phyloP scores from a whole-genome alignment of 169 alveolate genomes.

The Cryptosporidium baileyi region DNA sequence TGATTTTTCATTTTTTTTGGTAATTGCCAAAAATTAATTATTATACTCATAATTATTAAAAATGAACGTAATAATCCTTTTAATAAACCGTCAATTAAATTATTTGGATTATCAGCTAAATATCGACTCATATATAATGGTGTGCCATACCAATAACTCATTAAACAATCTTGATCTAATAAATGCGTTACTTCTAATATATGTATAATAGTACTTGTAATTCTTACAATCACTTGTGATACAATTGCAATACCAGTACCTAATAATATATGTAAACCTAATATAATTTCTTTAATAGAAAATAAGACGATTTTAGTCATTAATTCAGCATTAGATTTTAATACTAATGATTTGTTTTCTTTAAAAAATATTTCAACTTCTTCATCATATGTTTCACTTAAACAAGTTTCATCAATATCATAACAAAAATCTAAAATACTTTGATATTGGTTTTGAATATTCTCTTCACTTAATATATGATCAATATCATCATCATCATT shows the following conservation, averaged over 20 bases:
- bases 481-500: neutral
- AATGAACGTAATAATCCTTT: slow-evolving; percentile 27
- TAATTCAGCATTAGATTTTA: slow-evolving; percentile 26
- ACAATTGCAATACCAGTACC: slow-evolving; percentile 39
- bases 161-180: slow-evolving; percentile 27
- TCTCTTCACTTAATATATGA: neutral
- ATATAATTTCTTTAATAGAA: slow-evolving; percentile 26
- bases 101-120: slow-evolving; percentile 49
- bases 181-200: slow-evolving; percentile 17
- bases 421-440: neutral
- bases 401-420: no score
- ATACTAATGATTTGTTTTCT: slow-evolving; percentile 8
- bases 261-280: slow-evolving; percentile 20
- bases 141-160: slow-evolving; percentile 47
- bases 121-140: slow-evolving; percentile 29
- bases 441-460: neutral
- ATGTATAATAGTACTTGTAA: slow-evolving; percentile 18
- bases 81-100: slow-evolving; percentile 24
- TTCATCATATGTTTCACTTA: slow-evolving; percentile 9
- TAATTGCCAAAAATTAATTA: slow-evolving; percentile 44
- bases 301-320: slow-evolving; percentile 38
- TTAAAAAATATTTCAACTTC: slow-evolving; percentile 3
- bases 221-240: slow-evolving; percentile 35
- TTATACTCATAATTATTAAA: slow-evolving; percentile 7
- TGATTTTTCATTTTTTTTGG: slow-evolving; percentile 10